Conservation (phyloP, 495 filamentous ascomycete species). For the Amorphotheca resinae region DNA sequence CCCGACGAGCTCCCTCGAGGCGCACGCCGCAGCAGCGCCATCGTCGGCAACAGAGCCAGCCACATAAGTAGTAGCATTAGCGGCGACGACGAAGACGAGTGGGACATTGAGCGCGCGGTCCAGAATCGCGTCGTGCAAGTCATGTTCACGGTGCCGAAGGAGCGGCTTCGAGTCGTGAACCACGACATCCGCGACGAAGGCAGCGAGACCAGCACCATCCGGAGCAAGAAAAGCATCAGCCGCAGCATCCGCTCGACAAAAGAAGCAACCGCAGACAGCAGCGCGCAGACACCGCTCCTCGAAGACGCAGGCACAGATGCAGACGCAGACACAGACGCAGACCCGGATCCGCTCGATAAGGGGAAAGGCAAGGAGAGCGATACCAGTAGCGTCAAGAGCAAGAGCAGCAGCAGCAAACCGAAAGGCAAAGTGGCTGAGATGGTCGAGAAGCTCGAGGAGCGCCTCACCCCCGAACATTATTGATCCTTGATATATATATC, state of each 20-base stretch:
- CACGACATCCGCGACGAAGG: conserved; percentile 15
- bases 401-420: conserved; percentile 6
- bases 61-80: background rate
- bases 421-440: conserved; percentile 14
- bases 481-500: too few relatives aligned
- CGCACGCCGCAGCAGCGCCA: conserved; percentile 8
- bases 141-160: conserved; percentile 85
- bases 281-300: too few relatives aligned
- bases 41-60: conserved; percentile 11
- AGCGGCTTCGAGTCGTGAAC: conserved; percentile 79
- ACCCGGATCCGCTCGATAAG: background rate
- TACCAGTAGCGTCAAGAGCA: conserved; percentile 13
- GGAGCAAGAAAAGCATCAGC: conserved; percentile 13
- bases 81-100: conserved; percentile 52
- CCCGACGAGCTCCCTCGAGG: background rate
- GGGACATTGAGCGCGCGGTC: conserved; percentile 80
- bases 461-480: too few relatives aligned
- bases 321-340: background rate
- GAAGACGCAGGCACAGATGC: background rate
- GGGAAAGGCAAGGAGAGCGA: conserved; percentile 10
- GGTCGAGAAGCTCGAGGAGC: conserved; percentile 16
- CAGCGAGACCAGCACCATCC: conserved; percentile 13
- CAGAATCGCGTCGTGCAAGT: conserved; percentile 75
- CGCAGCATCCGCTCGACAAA: conserved; percentile 2
- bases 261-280: background rate